Base-by-base conservation (phyloP, 2,329 filamentous ascomycete genomes). In the Aspergillus udagawae region DNA sequence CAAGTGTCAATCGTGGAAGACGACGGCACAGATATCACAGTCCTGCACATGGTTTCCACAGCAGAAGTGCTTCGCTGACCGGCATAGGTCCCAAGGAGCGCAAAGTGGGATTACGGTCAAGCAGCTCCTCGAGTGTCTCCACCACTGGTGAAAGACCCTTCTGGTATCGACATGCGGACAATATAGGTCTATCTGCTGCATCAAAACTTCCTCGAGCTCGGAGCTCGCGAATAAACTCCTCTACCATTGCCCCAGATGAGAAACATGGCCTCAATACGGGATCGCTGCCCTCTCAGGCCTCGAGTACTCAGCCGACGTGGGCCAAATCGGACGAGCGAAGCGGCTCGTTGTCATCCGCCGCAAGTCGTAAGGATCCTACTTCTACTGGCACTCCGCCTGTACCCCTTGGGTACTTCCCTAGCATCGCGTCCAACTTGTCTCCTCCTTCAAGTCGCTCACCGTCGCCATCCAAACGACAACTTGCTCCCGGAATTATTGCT, bases 401-500 rank as follows among this genome's bases (percentile, higher is more conserved):
- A 17, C 68, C 68, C 29, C 59, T 67, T 41, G 73, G 75, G 1
- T 78, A 82, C 32, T 80, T 87, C 52, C 84, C 85, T 3, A 81
- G 81, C 12, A 83, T 87, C 58, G 82, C 82, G 23, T 80, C 83
- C 61, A 86, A 89, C 56, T 70, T 88, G 8, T 89, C 88, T 3
- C 83, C 86, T 1, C 77, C 81, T 3, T 79, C 79, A 7, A 91
- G 86, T 65, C 82, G 88, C 25, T 80, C 83, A 1, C 77, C 79
- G 2, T 91, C 89, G 6, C 88, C 88, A 29, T 76, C 78, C 0
- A 82, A 86, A 52, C 88, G 84, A 54, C 82, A 83, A 0, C 66
- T 76, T 28, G 65, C 71, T 4, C 71, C 72, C n/a, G 67, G 79
- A 12, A 75, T 76, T 32, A 73, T 66, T 20, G 70, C 78, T 32